Evolutionary conservation across 2,329 filamentous ascomycete genomes (phyloP), one percentile per base, ranked within the genome.

Genomic region (Cordyceps fumosorosea): DNA sequence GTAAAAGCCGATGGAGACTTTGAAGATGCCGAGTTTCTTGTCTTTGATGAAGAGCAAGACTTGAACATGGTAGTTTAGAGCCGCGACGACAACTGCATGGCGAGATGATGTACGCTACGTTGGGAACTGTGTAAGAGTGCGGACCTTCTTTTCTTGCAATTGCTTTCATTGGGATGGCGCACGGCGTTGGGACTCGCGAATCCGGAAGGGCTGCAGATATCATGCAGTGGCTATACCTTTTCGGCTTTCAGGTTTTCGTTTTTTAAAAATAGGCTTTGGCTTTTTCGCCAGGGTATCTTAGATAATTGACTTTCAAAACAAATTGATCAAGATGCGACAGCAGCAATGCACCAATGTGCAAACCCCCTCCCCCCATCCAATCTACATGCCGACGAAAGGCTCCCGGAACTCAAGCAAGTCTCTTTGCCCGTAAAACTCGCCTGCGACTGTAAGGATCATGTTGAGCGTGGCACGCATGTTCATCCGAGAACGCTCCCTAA

Each of bases 391-490:
- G 24, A 79, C 75, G 68, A 85, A 86, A 4, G 83, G 83, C 64
- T 88, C 84, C 63, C 91, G 84, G 65, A 88, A 89, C 68, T 89
- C 86, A 55, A 97, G 81, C 65, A 97, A 75, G 74, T 98, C 93
- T 66, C 88, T 82, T 75, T 98, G 93, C 1, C 93, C 92, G 75
- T 93, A 98, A 66, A 90, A 86, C 75, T 96, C 92, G 68, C 91
- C 93, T 54, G 89, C 88, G 42, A 97, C 82, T 0, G 90, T 95
- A 67, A 97, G 79, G 59, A 97, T 90, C 91, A 96, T 96, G 75
- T 96, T 93, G 40, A 97, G 80, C 47, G 91, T 92, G n/a, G 86
- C 88, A 32, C 84, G 80, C 77, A 80, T 80, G 71, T 82, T 84
- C 68, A 78, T 74, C 45, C 75, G 76, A 45, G 72, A 72, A n/a